These are phyloP conservation scores for Sporothrix luriei DNA, from an alignment of 2,329 filamentous ascomycete species.

Conservation along the genomic window DNA sequence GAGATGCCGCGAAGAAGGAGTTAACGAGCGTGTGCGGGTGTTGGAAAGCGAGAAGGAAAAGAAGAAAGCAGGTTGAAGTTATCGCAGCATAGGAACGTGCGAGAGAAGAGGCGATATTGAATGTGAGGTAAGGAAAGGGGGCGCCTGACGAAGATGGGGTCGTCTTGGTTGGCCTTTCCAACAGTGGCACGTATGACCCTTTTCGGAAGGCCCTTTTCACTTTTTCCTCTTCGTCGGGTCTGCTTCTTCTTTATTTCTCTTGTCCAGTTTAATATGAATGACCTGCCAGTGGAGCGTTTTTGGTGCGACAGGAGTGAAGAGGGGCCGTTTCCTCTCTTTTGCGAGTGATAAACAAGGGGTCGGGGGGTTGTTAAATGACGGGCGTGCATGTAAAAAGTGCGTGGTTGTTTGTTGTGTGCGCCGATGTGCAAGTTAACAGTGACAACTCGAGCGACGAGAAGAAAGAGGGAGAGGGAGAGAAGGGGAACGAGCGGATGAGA, in stretches of 20 bases:
- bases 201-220: constrained; percentile 8
- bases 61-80: constrained; percentile 1
- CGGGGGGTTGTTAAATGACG: not conserved
- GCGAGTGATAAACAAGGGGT: constrained; percentile 22
- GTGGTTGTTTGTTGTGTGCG: not conserved
- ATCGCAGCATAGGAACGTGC: constrained; percentile 20
- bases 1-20: constrained; percentile 9
- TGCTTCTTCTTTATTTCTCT: constrained; percentile 10
- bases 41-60: not conserved
- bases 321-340: constrained; percentile 20
- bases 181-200: constrained; percentile 12
- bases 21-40: constrained; percentile 2
- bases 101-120: not conserved
- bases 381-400: constrained; percentile 15
- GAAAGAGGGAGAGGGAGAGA: not conserved
- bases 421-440: constrained; percentile 8
- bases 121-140: not conserved
- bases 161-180: not conserved
- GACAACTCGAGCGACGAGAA: not conserved
- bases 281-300: constrained; percentile 25
- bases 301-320: constrained; percentile 31
- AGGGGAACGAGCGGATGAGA: not conserved
- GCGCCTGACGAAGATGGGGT: not conserved
- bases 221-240: constrained; percentile 15
- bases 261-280: constrained; percentile 1